Evolutionary conservation across 2,329 filamentous ascomycete species (phyloP).

Genomic region (Hypoxylon sp.): DNA sequence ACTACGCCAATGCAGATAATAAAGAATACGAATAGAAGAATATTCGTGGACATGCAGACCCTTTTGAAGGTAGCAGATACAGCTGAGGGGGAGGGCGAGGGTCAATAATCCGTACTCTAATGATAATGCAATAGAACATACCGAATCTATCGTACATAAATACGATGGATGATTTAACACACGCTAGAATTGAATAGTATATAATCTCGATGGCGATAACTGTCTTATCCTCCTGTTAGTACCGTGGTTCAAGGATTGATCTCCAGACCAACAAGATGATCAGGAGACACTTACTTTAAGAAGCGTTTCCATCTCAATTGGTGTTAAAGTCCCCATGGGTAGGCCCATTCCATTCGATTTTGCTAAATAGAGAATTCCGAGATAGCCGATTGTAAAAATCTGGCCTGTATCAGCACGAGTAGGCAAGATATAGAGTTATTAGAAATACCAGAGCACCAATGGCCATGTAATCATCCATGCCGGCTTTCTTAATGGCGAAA

Average conservation of each 20-base stretch:
- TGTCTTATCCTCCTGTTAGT: slow-evolving; percentile 27
- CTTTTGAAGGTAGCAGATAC: slow-evolving; percentile 50
- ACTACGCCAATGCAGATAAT: slow-evolving; percentile 58
- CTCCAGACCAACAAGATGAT: not conserved
- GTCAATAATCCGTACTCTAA: slow-evolving; percentile 38
- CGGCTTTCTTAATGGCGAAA: slow-evolving; percentile 40
- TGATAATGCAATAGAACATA: slow-evolving; percentile 41
- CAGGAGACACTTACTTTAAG: slow-evolving; percentile 30
- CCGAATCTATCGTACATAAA: slow-evolving; percentile 63
- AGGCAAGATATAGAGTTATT: not conserved
- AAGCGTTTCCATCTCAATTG: slow-evolving; percentile 36
- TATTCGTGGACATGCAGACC: slow-evolving; percentile 56
- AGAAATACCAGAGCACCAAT: slow-evolving; percentile 43
- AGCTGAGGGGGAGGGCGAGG: slow-evolving; percentile 14
- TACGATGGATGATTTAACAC: slow-evolving; percentile 62
- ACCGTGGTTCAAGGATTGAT: not conserved
- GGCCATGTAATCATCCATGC: slow-evolving; percentile 48
- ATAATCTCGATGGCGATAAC: slow-evolving; percentile 57
- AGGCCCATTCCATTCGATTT: slow-evolving; percentile 42
- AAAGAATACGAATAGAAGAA: slow-evolving; percentile 58
- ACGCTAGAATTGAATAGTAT: slow-evolving; percentile 59
- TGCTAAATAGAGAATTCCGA: slow-evolving; percentile 39
- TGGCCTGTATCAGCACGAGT: slow-evolving; percentile 15
- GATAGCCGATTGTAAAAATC: slow-evolving; percentile 46
- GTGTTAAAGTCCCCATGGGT: slow-evolving; percentile 41